These are phyloP conservation scores for Anthracocystis walkeri DNA, from an alignment of 1,284 basidiomycete species.

Conservation along the genomic window DNA sequence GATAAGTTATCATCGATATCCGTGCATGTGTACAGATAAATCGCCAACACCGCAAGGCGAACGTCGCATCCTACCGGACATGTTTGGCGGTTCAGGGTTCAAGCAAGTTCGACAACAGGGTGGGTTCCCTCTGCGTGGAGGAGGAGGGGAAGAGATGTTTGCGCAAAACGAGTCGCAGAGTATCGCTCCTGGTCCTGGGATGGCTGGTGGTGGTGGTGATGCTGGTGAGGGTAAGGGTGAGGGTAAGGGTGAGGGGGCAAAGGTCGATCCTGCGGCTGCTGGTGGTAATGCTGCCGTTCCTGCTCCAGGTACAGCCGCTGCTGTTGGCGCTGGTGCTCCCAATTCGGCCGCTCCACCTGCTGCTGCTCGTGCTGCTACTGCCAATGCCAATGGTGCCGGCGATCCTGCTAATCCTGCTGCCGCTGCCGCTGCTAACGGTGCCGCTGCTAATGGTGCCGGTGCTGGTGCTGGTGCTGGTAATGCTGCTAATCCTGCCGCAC, in stretches of 20 bases:
- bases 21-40: too few relatives aligned
- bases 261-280: too few relatives aligned
- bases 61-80: constrained; percentile 4
- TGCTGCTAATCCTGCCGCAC: background rate
- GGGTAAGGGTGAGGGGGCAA: too few relatives aligned
- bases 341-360: too few relatives aligned
- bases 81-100: constrained; percentile 6
- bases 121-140: background rate
- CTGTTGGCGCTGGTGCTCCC: too few relatives aligned
- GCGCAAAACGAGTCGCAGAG: constrained; percentile 1
- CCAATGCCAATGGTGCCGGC: too few relatives aligned
- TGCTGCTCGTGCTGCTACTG: too few relatives aligned
- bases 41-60: too few relatives aligned
- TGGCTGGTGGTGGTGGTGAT: too few relatives aligned
- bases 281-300: too few relatives aligned
- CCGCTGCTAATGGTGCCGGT: background rate
- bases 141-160: background rate
- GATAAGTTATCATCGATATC: background rate
- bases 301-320: too few relatives aligned
- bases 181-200: background rate
- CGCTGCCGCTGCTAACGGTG: background rate
- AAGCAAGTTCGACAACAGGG: background rate
- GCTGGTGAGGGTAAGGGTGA: too few relatives aligned
- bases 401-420: background rate
- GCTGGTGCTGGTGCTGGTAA: background rate